Percentiles rank a stretch among this genome's conserved stretches.
phyloP scores from a whole-genome alignment of 225 moss, liverwort and hornwort genomes.

The Lunularia cruciata region DNA sequence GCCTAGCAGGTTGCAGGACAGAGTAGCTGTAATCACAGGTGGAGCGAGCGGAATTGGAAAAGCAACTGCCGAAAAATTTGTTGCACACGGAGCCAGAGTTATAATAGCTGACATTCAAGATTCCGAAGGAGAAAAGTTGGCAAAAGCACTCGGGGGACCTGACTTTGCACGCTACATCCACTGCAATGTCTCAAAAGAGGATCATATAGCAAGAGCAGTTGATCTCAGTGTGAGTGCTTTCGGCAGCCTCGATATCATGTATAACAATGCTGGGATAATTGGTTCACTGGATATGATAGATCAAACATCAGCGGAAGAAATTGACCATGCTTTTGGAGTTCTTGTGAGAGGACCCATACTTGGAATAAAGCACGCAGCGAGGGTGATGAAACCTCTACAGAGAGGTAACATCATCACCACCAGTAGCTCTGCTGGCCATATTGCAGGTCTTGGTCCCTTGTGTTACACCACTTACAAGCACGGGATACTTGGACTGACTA shows the following conservation, averaged over 20 bases:
- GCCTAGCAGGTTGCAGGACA: slow-evolving; percentile 36
- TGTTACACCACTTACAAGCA: slow-evolving; percentile 37
- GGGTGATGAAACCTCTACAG: slow-evolving; percentile 25
- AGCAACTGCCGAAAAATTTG: slow-evolving; percentile 37
- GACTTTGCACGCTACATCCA: slow-evolving; percentile 32
- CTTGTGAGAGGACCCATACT: slow-evolving; percentile 35
- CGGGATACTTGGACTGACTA: slow-evolving; percentile 25
- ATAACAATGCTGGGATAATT: slow-evolving; percentile 37
- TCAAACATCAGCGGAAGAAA: slow-evolving; percentile 21
- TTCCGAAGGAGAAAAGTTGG: slow-evolving; percentile 25
- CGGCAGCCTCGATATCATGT: slow-evolving; percentile 44
- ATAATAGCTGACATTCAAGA: slow-evolving; percentile 48
- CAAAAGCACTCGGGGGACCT: slow-evolving; percentile 21
- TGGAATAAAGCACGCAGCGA: slow-evolving; percentile 45
- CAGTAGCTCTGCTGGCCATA: background rate
- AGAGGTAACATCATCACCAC: slow-evolving; percentile 35
- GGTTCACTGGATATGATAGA: slow-evolving; percentile 30
- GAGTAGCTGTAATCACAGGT: slow-evolving; percentile 33
- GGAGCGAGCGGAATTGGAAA: slow-evolving; percentile 46
- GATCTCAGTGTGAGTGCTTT: slow-evolving; percentile 20
- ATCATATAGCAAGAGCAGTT: slow-evolving; percentile 35
- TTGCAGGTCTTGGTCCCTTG: slow-evolving; percentile 23
- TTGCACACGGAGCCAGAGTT: slow-evolving; percentile 39
- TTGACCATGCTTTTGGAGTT: slow-evolving; percentile 24
- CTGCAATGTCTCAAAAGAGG: slow-evolving; percentile 43